Evolutionary conservation across 2,329 filamentous ascomycete species (phyloP), one percentile per base, ranked within the genome.

Genomic region (Pseudogymnoascus destructans): DNA sequence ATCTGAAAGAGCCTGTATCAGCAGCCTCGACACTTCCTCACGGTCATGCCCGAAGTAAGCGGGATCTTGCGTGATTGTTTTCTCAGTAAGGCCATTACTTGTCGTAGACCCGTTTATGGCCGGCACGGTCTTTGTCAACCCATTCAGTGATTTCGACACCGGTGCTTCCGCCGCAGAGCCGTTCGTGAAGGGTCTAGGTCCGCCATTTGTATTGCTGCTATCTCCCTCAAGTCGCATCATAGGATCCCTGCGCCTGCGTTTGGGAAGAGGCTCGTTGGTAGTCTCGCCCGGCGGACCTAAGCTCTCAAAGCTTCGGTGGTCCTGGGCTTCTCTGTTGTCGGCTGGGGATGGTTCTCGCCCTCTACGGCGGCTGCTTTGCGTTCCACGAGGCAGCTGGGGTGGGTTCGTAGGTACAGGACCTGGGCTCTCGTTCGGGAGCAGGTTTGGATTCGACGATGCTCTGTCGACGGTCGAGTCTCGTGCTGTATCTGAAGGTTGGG

Each of bases 1-100:
- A 70, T 96, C 92, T 21, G 84, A 81, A 63, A 98, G 74, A 33
- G 90, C 87, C 72, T 98, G 93, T 66, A 98, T 93, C 66, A 98
- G 73, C 63, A 97, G 86, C 58, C 93, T 79, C 4, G 92, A 95
- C 46, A 97, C 86, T 73, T 98, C 92, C 75, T 95, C 90, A 69
- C 89, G 82, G 68, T 93, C 82, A 69, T 97, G 92, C 15, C 90
- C 91, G 67, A 84, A 86, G 70, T 95, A 97, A 25, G 70, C 72
- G 46, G 63, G 58, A 38, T 54, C 59, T 15, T 59, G 54, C 59
- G 67, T 66, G 57, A 33, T 57, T 60, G 46, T 56, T 23, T 56
- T 33, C 23, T 23, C 54, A 6, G 60, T 62, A 55, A 67, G 64
- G 1, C 66, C 66, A 59, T 69, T 69, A 61, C 62, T 65, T 59